These are phyloP conservation scores for Irpex sp. DNA, from an alignment of 1,284 basidiomycete genomes.

Conservation along the genomic window DNA sequence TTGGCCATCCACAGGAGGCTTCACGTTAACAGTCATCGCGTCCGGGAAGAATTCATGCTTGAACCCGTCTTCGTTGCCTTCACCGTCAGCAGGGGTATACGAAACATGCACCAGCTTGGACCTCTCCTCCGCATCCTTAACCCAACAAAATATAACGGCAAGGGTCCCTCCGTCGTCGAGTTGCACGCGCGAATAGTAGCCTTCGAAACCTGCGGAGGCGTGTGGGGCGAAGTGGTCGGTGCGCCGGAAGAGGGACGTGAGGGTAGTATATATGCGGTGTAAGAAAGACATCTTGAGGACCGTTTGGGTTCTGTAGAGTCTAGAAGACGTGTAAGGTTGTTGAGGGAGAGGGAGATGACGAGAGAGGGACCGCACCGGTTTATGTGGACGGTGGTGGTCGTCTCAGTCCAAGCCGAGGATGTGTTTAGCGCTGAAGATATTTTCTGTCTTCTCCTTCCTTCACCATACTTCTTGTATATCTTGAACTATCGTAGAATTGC, in stretches of 20 bases:
- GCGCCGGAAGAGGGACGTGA: background rate
- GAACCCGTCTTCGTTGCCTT: conserved; percentile 8
- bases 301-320: background rate
- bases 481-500: too few species aligned
- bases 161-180: conserved; percentile 21
- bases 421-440: background rate
- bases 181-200: conserved; percentile 22
- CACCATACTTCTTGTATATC: too few species aligned
- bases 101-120: conserved; percentile 18
- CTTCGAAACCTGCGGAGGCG: conserved; percentile 18
- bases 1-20: background rate
- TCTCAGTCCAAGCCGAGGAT: background rate
- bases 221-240: conserved; percentile 23
- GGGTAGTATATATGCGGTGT: background rate
- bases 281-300: background rate
- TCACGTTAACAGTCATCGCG: conserved; percentile 7
- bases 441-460: background rate
- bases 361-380: background rate
- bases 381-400: background rate
- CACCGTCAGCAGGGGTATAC: conserved; percentile 9
- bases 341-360: background rate
- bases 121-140: conserved; percentile 17
- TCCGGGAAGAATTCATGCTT: conserved; percentile 20
- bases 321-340: too few species aligned
- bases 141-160: conserved; percentile 23